Conservation (phyloP, 225 moss, liverwort and hornwort species). For the Polytrichum commune region DNA sequence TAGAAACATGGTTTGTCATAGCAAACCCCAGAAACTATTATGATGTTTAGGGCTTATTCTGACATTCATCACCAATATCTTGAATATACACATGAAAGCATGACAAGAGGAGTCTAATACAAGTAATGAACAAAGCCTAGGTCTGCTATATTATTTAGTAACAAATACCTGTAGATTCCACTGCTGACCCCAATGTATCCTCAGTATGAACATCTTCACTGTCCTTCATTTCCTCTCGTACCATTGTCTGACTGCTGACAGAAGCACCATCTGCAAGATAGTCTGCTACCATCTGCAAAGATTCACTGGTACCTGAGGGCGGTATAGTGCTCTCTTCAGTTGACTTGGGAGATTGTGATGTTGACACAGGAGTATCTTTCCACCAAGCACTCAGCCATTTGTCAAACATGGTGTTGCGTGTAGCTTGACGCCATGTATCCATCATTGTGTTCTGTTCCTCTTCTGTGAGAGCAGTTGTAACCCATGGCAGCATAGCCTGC, state of each 20-base stretch:
- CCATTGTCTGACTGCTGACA: not conserved
- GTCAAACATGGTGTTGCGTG: constrained; percentile 98
- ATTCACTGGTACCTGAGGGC: constrained; percentile 81
- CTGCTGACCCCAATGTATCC: not conserved
- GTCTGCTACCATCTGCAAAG: constrained; percentile 89
- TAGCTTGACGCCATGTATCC: constrained; percentile 98
- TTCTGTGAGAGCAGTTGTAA: constrained; percentile 87
- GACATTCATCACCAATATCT: too few species aligned
- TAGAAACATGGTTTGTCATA: not conserved
- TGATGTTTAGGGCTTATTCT: constrained; percentile 18
- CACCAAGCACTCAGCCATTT: constrained; percentile 99
- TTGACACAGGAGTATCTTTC: constrained; percentile 65
- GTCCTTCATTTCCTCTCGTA: not conserved
- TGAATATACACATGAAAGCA: constrained; percentile 11
- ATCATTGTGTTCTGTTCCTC: constrained; percentile 97
- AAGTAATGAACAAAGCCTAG: not conserved
- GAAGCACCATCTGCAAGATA: constrained; percentile 45
- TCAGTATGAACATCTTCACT: not conserved
- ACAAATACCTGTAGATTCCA: not conserved
- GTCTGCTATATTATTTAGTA: constrained; percentile 16
- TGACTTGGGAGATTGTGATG: constrained; percentile 26
- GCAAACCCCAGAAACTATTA: too few species aligned
- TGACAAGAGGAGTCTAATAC: not conserved
- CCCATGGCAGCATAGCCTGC: constrained; percentile 98
- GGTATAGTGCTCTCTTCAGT: constrained; percentile 38